These are phyloP conservation scores for Cordyceps fumosorosea DNA, from an alignment of 2,329 filamentous ascomycete genomes.

Conservation along the genomic window DNA sequence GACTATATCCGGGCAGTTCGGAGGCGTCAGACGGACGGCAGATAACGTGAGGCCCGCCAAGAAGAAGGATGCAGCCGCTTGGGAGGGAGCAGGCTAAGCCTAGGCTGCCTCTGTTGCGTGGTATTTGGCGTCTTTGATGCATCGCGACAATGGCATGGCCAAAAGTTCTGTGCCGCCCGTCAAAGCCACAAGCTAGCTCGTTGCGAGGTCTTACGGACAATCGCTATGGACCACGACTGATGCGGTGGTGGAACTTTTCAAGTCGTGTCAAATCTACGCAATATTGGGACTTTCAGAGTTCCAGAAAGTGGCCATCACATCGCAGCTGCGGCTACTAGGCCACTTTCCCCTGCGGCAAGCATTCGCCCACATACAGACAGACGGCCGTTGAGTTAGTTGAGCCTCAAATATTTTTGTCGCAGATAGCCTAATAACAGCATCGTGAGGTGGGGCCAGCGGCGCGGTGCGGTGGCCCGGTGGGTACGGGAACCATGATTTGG, in stretches of 20 bases:
- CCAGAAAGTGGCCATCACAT: not conserved
- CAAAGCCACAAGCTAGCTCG: not conserved
- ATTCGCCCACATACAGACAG: not conserved
- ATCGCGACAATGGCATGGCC: not conserved
- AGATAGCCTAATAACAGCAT: not conserved
- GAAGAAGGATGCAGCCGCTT: not conserved
- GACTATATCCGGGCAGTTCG: not conserved
- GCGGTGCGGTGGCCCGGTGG: not conserved
- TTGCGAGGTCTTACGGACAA: not conserved
- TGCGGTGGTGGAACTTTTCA: not conserved
- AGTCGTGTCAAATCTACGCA: not conserved
- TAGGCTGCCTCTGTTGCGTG: not conserved
- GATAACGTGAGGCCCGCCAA: conserved; percentile 1
- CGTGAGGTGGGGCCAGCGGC: conserved; percentile 3
- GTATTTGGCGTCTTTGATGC: not conserved
- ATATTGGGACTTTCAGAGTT: not conserved
- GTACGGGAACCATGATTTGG: conserved; percentile 9
- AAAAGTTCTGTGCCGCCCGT: not conserved
- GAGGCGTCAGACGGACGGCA: not conserved
- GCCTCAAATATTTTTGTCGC: not conserved
- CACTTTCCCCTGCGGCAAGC: not conserved
- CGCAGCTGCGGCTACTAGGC: not conserved
- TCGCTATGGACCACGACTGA: not conserved
- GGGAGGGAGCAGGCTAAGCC: not conserved
- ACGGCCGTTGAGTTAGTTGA: not conserved